phyloP scores from a whole-genome alignment of 2,329 filamentous ascomycete species.

The Monosporascus sp. region DNA sequence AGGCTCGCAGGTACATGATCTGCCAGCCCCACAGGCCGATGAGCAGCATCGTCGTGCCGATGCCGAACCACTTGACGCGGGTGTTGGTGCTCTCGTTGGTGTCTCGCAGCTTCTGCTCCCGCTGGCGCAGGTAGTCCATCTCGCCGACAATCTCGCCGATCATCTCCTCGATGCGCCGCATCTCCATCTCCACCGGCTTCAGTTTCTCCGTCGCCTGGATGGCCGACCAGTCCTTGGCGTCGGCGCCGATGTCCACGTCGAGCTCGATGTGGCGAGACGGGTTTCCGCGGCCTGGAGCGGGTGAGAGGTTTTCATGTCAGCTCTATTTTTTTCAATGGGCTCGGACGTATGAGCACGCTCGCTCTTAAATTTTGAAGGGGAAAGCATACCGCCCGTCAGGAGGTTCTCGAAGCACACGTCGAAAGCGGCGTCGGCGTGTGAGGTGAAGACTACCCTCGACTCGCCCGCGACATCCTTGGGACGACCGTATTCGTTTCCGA shows the following conservation, averaged over 20 bases:
- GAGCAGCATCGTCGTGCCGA: slow-evolving; percentile 87
- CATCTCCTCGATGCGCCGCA: slow-evolving; percentile 87
- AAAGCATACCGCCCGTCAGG: slow-evolving; percentile 59
- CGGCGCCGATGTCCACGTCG: slow-evolving; percentile 92
- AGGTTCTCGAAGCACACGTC: slow-evolving; percentile 95
- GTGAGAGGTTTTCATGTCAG: slow-evolving; percentile 15
- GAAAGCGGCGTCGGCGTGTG: slow-evolving; percentile 84
- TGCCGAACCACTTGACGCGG: slow-evolving; percentile 97
- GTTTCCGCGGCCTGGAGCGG: slow-evolving; percentile 33
- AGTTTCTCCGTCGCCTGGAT: slow-evolving; percentile 97
- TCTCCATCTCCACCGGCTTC: slow-evolving; percentile 91
- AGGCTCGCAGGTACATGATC: slow-evolving; percentile 93
- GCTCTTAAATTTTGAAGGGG: background rate
- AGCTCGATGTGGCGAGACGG: slow-evolving; percentile 74
- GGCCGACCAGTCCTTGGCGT: slow-evolving; percentile 96
- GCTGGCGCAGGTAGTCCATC: slow-evolving; percentile 88
- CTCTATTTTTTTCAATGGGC: slow-evolving; percentile 10
- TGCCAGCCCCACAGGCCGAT: slow-evolving; percentile 91
- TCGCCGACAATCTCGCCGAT: slow-evolving; percentile 82
- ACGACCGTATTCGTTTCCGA: slow-evolving; percentile 92
- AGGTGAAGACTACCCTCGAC: slow-evolving; percentile 89
- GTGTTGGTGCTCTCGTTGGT: slow-evolving; percentile 99
- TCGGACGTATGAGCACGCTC: background rate
- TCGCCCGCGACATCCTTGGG: slow-evolving; percentile 90
- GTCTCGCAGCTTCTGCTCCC: slow-evolving; percentile 94